Percentiles rank a stretch among this genome's conserved stretches.
Evolutionary conservation across 2,329 filamentous ascomycete genomes (phyloP).

Genomic region (Aspergillus sp.): DNA sequence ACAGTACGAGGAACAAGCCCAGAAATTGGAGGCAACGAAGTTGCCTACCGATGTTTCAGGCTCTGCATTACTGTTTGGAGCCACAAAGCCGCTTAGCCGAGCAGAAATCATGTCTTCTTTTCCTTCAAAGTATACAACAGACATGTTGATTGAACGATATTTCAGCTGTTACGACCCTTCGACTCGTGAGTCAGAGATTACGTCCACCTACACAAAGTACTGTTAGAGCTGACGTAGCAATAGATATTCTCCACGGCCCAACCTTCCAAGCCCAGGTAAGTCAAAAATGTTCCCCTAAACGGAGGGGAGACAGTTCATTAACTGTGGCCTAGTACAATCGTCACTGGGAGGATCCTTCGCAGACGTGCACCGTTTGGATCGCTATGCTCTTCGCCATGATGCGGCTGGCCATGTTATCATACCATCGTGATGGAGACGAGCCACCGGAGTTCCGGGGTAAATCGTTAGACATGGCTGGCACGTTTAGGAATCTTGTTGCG

Average conservation of each 20-base stretch:
- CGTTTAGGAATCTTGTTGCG: slow-evolving; percentile 58
- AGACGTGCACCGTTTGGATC: slow-evolving; percentile 62
- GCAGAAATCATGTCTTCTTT: slow-evolving; percentile 77
- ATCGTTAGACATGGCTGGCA: slow-evolving; percentile 50
- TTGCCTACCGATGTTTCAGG: slow-evolving; percentile 57
- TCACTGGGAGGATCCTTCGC: slow-evolving; percentile 61
- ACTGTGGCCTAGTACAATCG: slow-evolving; percentile 55
- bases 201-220: background rate
- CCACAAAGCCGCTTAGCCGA: slow-evolving; percentile 68
- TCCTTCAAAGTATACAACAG: slow-evolving; percentile 78
- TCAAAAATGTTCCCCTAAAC: background rate
- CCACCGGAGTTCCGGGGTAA: slow-evolving; percentile 64
- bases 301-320: slow-evolving; percentile 2
- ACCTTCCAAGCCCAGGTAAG: slow-evolving; percentile 75
- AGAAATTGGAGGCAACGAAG: slow-evolving; percentile 71
- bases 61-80: slow-evolving; percentile 77
- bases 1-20: slow-evolving; percentile 79
- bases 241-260: slow-evolving; percentile 74
- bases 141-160: slow-evolving; percentile 82
- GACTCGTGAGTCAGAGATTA: slow-evolving; percentile 51
- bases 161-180: slow-evolving; percentile 78
- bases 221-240: slow-evolving; percentile 7
- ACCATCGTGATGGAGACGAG: slow-evolving; percentile 62
- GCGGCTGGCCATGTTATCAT: slow-evolving; percentile 65
- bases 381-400: slow-evolving; percentile 66